Conservation (phyloP, 495 filamentous ascomycete species). For the Podospora sp. region DNA sequence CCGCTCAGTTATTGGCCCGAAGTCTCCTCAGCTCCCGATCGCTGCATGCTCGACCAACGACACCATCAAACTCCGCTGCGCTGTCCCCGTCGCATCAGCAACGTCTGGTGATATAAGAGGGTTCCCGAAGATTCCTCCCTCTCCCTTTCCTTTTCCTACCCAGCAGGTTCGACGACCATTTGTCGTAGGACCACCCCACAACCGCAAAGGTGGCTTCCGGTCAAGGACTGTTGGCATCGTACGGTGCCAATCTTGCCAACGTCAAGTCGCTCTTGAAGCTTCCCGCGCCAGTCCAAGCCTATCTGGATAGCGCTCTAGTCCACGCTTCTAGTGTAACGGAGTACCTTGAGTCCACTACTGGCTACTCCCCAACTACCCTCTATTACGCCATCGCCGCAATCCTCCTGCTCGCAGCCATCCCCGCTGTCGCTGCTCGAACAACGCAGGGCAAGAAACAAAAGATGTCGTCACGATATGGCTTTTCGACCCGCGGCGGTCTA, state of each 20-base stretch:
- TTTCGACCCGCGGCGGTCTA: conserved; percentile 54
- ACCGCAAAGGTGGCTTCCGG: conserved; percentile 59
- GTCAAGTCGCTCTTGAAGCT: conserved; percentile 43
- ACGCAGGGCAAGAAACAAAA: conserved; percentile 20
- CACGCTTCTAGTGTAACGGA: conserved; percentile 57
- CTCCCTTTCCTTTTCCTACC: conserved; percentile 17
- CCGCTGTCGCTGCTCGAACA: conserved; percentile 52
- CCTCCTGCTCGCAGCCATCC: conserved; percentile 51
- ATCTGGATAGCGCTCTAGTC: conserved; percentile 47
- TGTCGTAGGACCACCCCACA: conserved; percentile 44
- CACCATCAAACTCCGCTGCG: conserved; percentile 19
- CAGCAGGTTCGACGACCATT: conserved; percentile 40
- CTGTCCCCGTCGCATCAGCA: conserved; percentile 23
- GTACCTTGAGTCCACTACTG: conserved; percentile 55
- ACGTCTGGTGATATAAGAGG: conserved; percentile 25
- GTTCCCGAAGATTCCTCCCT: conserved; percentile 11
- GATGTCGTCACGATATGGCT: conserved; percentile 67
- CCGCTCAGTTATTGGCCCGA: conserved; percentile 29
- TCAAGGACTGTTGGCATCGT: conserved; percentile 50
- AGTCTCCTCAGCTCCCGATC: conserved; percentile 20
- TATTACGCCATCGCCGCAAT: conserved; percentile 48
- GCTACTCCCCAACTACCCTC: conserved; percentile 48
- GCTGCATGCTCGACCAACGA: conserved; percentile 26
- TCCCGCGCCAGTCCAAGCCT: conserved; percentile 50
- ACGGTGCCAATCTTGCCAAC: conserved; percentile 52